Percentiles rank a stretch among this genome's conserved stretches.
Evolutionary conservation across 2,329 filamentous ascomycete species (phyloP).

Genomic region (Trichophyton mentagrophytes): DNA sequence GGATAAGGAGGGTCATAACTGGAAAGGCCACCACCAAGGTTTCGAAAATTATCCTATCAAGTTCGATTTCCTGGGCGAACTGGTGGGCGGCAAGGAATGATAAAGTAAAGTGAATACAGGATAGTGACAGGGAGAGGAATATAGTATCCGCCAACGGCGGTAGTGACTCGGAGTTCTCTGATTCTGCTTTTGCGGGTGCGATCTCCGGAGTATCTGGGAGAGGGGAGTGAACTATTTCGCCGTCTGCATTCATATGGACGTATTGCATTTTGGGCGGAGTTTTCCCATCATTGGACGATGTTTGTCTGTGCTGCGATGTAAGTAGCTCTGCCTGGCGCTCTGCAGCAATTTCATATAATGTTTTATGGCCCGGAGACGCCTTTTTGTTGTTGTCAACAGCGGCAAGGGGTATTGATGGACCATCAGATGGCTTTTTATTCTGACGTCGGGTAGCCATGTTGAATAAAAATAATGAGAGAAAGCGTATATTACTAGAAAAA

Average conservation of each 20-base stretch:
- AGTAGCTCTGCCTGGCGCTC: conserved; percentile 29
- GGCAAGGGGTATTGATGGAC: conserved; percentile 24
- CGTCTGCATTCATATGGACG: conserved; percentile 17
- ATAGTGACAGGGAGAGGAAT: conserved; percentile 31
- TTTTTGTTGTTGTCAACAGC: conserved; percentile 15
- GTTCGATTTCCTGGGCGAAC: conserved; percentile 29
- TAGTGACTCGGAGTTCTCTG: conserved; percentile 15
- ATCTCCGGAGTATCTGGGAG: conserved; percentile 12
- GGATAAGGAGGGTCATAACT: conserved; percentile 31
- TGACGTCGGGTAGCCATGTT: conserved; percentile 1
- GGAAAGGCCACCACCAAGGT: conserved; percentile 31
- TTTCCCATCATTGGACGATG: background rate
- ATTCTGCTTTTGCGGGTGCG: conserved; percentile 6
- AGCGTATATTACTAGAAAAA: background rate
- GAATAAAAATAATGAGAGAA: background rate
- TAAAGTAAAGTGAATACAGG: conserved; percentile 34
- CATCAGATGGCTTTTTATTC: conserved; percentile 13
- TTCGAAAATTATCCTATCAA: conserved; percentile 23
- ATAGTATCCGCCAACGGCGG: conserved; percentile 33
- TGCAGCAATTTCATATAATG: conserved; percentile 34
- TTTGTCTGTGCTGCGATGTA: background rate
- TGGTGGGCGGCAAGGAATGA: conserved; percentile 36
- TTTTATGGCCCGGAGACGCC: conserved; percentile 21
- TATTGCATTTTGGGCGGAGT: conserved; percentile 18
- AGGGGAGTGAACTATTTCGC: conserved; percentile 16